Percentiles rank a stretch among this genome's conserved stretches.
These are phyloP conservation scores for Xylaria telfairii DNA, from an alignment of 495 filamentous ascomycete genomes.

Conservation along the genomic window DNA sequence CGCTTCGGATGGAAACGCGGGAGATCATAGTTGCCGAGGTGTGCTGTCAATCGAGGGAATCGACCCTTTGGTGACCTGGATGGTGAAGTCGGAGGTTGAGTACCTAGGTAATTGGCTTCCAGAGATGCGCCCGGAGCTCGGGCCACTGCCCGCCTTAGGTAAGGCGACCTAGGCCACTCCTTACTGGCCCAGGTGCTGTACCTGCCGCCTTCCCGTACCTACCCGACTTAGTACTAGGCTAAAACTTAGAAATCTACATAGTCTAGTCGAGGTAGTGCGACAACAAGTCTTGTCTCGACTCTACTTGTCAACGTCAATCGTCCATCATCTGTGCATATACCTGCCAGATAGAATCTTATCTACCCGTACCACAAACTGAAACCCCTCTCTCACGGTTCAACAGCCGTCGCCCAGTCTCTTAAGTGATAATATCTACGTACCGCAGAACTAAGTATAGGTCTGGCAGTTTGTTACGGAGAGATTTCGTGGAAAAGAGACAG, in stretches of 20 bases:
- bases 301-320: too few species aligned
- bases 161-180: background rate
- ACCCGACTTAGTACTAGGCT: background rate
- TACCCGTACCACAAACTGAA: background rate
- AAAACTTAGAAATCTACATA: too few species aligned
- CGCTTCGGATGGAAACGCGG: conserved; percentile 37
- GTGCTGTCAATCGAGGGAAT: conserved; percentile 49
- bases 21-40: conserved; percentile 59
- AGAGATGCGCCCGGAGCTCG: conserved; percentile 40
- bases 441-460: background rate
- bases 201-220: background rate
- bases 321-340: background rate
- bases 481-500: background rate
- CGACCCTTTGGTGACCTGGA: conserved; percentile 50
- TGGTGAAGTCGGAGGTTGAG: conserved; percentile 38
- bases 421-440: background rate
- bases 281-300: too few species aligned
- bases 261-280: too few species aligned
- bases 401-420: background rate
- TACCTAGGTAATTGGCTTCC: conserved; percentile 16
- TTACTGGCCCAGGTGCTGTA: background rate
- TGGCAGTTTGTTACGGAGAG: background rate
- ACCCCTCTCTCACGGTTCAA: background rate
- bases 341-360: too few species aligned
- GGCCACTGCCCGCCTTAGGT: conserved; percentile 21